Percentiles rank a stretch among this genome's conserved stretches.
phyloP scores from a whole-genome alignment of 2,329 filamentous ascomycete species.

The Coccinonectria pachysandricola region DNA sequence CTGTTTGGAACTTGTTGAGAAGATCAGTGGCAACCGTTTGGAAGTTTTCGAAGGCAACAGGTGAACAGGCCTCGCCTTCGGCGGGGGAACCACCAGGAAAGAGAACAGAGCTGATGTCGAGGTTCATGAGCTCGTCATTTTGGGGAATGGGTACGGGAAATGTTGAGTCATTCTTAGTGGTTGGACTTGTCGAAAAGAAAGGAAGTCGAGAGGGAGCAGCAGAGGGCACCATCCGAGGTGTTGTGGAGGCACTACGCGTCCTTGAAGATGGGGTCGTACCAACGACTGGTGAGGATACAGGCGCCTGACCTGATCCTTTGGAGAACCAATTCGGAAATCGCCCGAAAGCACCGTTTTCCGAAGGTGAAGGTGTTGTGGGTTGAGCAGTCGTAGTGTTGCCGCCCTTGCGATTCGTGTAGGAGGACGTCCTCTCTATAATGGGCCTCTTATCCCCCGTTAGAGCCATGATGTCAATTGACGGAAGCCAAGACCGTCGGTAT shows the following conservation, averaged over 20 bases:
- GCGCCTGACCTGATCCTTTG: slow-evolving; percentile 5
- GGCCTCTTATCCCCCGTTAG: slow-evolving; percentile 21
- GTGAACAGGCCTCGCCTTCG: slow-evolving; percentile 43
- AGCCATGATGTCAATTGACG: slow-evolving; percentile 25
- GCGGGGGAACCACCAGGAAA: slow-evolving; percentile 35
- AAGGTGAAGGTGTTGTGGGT: slow-evolving; percentile 5
- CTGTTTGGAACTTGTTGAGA: slow-evolving; percentile 45
- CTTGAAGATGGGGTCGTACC: slow-evolving; percentile 5
- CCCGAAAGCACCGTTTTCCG: slow-evolving; percentile 11
- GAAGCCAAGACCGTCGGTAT: too few species aligned
- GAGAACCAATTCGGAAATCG: slow-evolving; percentile 16
- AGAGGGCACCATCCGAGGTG: slow-evolving; percentile 24
- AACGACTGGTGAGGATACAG: slow-evolving; percentile 6
- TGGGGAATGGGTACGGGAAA: slow-evolving; percentile 17
- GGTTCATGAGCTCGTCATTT: slow-evolving; percentile 43
- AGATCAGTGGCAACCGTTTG: slow-evolving; percentile 46
- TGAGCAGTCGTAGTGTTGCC: slow-evolving; percentile 2
- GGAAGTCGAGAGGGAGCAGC: slow-evolving; percentile 31
- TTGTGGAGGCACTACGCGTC: slow-evolving; percentile 14
- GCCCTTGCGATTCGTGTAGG: background rate
- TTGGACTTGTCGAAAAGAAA: slow-evolving; percentile 36
- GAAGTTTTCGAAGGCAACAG: slow-evolving; percentile 51
- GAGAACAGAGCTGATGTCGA: slow-evolving; percentile 45
- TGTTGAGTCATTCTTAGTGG: slow-evolving; percentile 23
- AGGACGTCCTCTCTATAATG: slow-evolving; percentile 2